Percentiles rank a stretch among this genome's conserved stretches.
phyloP scores from a whole-genome alignment of 176 grass and related monocot genomes.

The Hsuehochloa calcarea region DNA sequence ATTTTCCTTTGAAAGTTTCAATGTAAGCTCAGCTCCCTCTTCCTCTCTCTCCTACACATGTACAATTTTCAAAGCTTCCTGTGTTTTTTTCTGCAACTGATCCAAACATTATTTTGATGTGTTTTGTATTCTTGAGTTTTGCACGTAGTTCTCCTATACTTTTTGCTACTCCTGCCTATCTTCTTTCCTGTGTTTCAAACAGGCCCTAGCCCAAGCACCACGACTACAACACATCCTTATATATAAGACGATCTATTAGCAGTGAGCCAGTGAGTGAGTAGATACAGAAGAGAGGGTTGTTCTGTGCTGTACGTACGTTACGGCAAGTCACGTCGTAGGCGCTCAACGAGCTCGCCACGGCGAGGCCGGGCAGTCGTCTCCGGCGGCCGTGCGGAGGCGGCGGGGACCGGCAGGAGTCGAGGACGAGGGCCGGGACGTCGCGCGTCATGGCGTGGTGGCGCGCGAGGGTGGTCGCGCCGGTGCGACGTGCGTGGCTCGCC shows the following conservation, averaged over 20 bases:
- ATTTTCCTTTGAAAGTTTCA: no score
- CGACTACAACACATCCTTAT: background rate
- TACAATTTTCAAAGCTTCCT: no score
- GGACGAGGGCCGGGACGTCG: background rate
- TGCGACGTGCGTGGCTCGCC: slow-evolving; percentile 60
- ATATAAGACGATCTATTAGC: background rate
- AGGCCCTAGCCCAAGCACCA: no score
- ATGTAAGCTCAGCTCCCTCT: no score
- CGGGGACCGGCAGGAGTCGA: background rate
- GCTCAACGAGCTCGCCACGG: background rate
- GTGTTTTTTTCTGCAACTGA: no score
- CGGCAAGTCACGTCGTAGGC: background rate
- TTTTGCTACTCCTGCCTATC: no score
- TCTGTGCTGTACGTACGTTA: background rate
- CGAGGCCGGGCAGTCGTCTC: slow-evolving; percentile 9
- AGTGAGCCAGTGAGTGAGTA: no score
- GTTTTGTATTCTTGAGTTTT: no score
- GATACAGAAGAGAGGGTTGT: background rate
- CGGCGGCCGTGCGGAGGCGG: background rate
- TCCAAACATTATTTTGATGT: no score
- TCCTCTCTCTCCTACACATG: no score
- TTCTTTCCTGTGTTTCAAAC: no score
- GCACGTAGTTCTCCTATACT: no score
- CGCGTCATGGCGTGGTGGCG: slow-evolving; percentile 76
- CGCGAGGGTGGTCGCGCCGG: slow-evolving; percentile 55